Conservation (phyloP, 257 asterid genomes). For the Phtheirospermum japonicum region DNA sequence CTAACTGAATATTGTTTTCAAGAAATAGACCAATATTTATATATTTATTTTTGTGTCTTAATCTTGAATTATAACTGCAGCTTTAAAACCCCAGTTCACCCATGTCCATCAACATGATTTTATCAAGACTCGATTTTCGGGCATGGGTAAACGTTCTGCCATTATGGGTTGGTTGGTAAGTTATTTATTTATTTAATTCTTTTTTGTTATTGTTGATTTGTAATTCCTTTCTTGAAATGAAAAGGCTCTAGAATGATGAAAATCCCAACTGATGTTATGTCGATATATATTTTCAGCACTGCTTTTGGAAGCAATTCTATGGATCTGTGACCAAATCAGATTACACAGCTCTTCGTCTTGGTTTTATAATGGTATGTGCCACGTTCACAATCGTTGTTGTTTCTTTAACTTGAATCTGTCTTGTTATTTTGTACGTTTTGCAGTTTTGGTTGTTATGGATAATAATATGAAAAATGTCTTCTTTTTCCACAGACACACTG, state of each 20-base stretch:
- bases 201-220: neutral
- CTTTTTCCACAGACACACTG: slow-evolving; percentile 69
- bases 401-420: slow-evolving; percentile 23
- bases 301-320: slow-evolving; percentile 84
- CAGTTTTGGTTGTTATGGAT: neutral
- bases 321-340: slow-evolving; percentile 92
- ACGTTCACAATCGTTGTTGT: neutral
- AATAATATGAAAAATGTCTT: slow-evolving; percentile 29
- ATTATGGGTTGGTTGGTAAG: slow-evolving; percentile 83
- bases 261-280: neutral
- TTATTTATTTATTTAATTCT: neutral
- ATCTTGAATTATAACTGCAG: slow-evolving; percentile 38
- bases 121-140: slow-evolving; percentile 75
- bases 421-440: slow-evolving; percentile 10
- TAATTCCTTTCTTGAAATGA: slow-evolving; percentile 5
- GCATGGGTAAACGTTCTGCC: slow-evolving; percentile 57
- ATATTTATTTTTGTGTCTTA: slow-evolving; percentile 17
- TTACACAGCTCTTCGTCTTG: slow-evolving; percentile 78
- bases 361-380: slow-evolving; percentile 72
- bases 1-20: no score
- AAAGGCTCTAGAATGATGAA: neutral
- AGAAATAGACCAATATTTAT: neutral
- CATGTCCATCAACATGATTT: slow-evolving; percentile 85
- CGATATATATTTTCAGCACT: slow-evolving; percentile 55
- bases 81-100: slow-evolving; percentile 57